Evolutionary conservation across 495 filamentous ascomycete species (phyloP), one percentile per base, ranked within the genome.

Genomic region (Penicillium herquei): DNA sequence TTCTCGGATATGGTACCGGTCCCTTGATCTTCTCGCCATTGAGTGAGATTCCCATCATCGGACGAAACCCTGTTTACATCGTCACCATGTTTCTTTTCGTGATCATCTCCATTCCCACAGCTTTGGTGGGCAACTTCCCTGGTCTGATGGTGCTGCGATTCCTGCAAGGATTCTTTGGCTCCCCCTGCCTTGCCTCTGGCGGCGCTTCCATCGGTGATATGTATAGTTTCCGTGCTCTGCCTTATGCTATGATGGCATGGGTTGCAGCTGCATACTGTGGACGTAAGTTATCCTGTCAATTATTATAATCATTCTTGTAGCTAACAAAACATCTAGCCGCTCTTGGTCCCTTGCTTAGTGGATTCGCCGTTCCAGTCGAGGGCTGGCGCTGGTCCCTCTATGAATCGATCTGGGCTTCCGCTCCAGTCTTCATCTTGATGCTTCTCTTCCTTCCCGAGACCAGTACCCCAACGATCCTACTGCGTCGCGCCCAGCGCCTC

Each of bases 271-370:
- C 67, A 7, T 81, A 65, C 62, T 81, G 57, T 78, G 80, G 80
- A 55, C 80, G 55, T 69, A 67, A 65, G 66, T 60, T 10, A 34
- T 13, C 34, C 34, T 37, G 34, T n/a, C n/a, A n/a, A n/a, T 21
- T 34, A 9, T 35, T 31, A 17, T 2, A 26, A 34, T 7, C 7
- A 2, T 37, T 13, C 34, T 13, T 65, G 7, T 71, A 70, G 42
- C 58, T 71, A 52, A 74, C 78, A 45, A 69, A 58, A 8, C 40
- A 64, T 63, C 52, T 56, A 58, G 81, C 81, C 13, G 77, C 81
- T 3, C 77, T 88, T 0, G 85, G 84, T 2, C 86, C 85, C 6
- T 75, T 87, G 1, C 78, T 87, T 34, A 81, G 77, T 31, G 84
- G 85, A 14, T 89, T 87, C 65, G 76, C 80, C n/a, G 84, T 87